phyloP scores from a whole-genome alignment of 176 grass and related monocot genomes.

The Carex kokanica region DNA sequence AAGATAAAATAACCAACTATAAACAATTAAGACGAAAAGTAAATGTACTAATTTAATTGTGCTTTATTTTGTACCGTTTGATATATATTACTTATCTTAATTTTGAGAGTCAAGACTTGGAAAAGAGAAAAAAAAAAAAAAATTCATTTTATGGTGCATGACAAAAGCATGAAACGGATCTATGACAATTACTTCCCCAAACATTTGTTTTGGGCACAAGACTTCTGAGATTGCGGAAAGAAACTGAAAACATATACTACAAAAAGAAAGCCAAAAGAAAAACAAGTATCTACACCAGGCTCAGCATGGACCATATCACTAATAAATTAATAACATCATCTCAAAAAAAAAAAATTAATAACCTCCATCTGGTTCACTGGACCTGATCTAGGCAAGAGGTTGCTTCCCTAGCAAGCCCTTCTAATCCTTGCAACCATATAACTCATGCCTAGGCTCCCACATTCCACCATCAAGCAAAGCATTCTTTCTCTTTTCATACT shows the following conservation, averaged over 20 bases:
- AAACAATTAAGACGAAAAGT: no score
- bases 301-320: neutral
- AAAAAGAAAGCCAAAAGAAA: neutral
- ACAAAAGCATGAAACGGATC: slow-evolving; percentile 10
- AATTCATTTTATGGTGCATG: neutral
- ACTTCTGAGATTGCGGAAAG: neutral
- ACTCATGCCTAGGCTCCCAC: neutral
- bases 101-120: neutral
- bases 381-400: neutral
- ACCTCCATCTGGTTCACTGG: neutral
- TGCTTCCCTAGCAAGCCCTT: neutral
- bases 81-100: neutral
- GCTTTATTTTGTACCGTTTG: neutral
- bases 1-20: no score
- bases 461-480: slow-evolving; percentile 12
- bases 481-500: neutral
- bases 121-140: neutral
- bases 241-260: neutral
- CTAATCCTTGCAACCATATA: slow-evolving; percentile 25
- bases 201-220: neutral
- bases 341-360: no score
- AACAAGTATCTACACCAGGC: neutral
- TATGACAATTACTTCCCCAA: neutral
- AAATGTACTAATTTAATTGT: no score
- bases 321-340: neutral